phyloP scores from a whole-genome alignment of 257 asterid species.

The Prunella vulgaris region DNA sequence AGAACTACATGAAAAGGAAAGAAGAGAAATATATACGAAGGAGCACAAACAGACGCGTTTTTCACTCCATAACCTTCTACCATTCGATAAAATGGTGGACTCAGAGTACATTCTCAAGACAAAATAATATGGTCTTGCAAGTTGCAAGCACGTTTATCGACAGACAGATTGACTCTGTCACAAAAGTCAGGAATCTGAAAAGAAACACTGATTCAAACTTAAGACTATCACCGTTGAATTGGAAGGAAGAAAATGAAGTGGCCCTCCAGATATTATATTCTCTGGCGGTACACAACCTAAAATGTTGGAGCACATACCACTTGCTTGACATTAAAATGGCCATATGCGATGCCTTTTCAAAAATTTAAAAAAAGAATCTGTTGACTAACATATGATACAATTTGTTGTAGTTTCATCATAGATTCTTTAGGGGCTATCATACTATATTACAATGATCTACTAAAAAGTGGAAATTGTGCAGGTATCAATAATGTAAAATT shows the following conservation, averaged over 20 bases:
- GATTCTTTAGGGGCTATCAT: not conserved
- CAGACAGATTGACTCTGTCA: slow-evolving; percentile 11
- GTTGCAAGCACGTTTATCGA: not conserved
- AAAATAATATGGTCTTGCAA: not conserved
- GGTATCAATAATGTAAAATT: not conserved
- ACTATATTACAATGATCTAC: not conserved
- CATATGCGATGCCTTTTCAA: slow-evolving; percentile 4
- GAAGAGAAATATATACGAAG: slow-evolving; percentile 41
- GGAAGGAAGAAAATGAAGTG: slow-evolving; percentile 15
- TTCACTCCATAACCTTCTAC: not conserved
- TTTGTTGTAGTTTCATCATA: not conserved
- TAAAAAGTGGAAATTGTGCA: not conserved
- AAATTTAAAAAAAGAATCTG: not conserved
- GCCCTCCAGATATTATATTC: slow-evolving; percentile 13
- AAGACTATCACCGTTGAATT: slow-evolving; percentile 7
- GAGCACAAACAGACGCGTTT: slow-evolving; percentile 87
- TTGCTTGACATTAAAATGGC: not conserved
- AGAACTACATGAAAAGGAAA: not conserved
- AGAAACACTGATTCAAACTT: not conserved
- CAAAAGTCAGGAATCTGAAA: slow-evolving; percentile 90
- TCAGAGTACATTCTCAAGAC: not conserved
- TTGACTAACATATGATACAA: not conserved
- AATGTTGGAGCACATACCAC: slow-evolving; percentile 2
- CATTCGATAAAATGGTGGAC: not conserved
- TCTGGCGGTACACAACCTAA: slow-evolving; percentile 1